These are phyloP conservation scores for Raphanus hybrid DNA, from an alignment of 441 rosid genomes.

Conservation along the genomic window DNA sequence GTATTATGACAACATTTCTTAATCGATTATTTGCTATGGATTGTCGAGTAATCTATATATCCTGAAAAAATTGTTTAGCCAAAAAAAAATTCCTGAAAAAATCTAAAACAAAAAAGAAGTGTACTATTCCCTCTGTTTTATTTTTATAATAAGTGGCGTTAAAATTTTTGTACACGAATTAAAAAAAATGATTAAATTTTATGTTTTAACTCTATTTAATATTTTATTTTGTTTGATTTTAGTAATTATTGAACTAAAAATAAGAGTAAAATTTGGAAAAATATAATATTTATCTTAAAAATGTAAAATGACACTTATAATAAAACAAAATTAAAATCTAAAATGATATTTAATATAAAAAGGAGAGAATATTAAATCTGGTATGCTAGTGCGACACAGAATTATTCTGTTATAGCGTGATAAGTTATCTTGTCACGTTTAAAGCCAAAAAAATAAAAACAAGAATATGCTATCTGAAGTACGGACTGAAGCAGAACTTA, in stretches of 20 bases:
- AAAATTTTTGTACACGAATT: no score
- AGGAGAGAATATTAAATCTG: no score
- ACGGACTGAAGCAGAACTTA: constrained; percentile 36
- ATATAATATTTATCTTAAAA: no score
- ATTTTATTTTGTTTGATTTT: no score
- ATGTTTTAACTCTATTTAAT: no score
- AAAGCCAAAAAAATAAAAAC: not conserved
- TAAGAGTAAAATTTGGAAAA: no score
- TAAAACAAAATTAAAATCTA: not conserved
- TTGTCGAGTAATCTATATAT: not conserved
- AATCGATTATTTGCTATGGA: constrained; percentile 1
- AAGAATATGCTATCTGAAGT: constrained; percentile 34
- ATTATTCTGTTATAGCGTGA: constrained; percentile 34
- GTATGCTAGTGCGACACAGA: not conserved
- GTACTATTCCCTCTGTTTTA: no score
- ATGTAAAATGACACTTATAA: no score
- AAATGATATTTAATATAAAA: not conserved
- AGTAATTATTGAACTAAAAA: no score
- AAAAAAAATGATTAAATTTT: no score
- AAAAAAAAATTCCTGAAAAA: not conserved
- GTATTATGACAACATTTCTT: not conserved
- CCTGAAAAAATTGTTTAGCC: not conserved
- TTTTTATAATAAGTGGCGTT: no score
- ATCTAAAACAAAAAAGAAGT: not conserved
- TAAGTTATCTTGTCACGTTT: constrained; percentile 38